phyloP scores from a whole-genome alignment of 495 filamentous ascomycete species.

The Aspergillus cavernicola region DNA sequence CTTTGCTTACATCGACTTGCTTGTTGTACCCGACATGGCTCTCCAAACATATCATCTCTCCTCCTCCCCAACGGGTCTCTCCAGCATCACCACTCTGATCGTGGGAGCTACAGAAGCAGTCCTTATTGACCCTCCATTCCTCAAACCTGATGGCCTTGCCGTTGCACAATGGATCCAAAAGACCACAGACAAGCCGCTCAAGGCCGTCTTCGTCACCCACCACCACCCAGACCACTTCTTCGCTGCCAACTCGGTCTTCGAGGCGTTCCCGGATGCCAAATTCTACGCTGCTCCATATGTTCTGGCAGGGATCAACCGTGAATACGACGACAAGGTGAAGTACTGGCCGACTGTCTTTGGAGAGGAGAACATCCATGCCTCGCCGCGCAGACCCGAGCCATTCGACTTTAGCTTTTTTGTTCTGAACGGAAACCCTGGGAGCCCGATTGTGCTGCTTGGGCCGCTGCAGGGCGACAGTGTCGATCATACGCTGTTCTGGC shows the following conservation, averaged over 20 bases:
- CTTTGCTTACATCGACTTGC: too few relatives aligned
- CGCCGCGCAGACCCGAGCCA: slow-evolving; percentile 22
- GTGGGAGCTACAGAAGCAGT: slow-evolving; percentile 3
- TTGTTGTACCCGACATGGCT: not conserved
- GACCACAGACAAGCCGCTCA: slow-evolving; percentile 14
- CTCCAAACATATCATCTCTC: slow-evolving; percentile 20
- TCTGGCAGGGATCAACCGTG: slow-evolving; percentile 24
- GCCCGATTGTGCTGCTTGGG: slow-evolving; percentile 17
- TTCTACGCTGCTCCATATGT: slow-evolving; percentile 31
- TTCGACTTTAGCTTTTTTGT: slow-evolving; percentile 24
- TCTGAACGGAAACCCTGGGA: slow-evolving; percentile 18
- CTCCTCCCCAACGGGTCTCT: slow-evolving; percentile 19
- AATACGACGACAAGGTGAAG: slow-evolving; percentile 29
- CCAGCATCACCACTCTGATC: slow-evolving; percentile 18
- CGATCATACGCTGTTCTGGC: slow-evolving; percentile 26
- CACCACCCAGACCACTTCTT: slow-evolving; percentile 35
- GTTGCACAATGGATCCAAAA: slow-evolving; percentile 19
- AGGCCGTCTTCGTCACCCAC: slow-evolving; percentile 30
- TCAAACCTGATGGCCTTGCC: slow-evolving; percentile 20
- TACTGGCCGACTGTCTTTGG: slow-evolving; percentile 28
- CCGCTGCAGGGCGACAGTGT: slow-evolving; percentile 23
- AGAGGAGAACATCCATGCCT: slow-evolving; percentile 19
- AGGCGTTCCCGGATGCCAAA: slow-evolving; percentile 21
- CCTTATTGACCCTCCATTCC: slow-evolving; percentile 19
- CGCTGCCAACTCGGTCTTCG: slow-evolving; percentile 28